phyloP scores from a whole-genome alignment of 2,329 filamentous ascomycete genomes.

The Hymenoscyphus infarciens region DNA sequence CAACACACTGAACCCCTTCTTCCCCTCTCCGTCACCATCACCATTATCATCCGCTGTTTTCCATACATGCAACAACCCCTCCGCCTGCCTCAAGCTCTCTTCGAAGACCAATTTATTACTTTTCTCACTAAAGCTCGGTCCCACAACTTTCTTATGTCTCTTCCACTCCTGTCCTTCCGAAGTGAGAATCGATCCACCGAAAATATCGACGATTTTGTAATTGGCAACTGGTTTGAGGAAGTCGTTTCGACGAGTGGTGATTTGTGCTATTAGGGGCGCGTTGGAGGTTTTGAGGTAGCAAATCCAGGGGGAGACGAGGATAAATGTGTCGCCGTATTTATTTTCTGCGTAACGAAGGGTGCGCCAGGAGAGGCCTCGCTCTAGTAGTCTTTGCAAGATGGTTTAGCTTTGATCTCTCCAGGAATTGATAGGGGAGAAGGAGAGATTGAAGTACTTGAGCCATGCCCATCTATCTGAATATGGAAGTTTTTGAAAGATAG shows the following conservation, averaged over 20 bases:
- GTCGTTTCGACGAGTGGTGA: slow-evolving; percentile 28
- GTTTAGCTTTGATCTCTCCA: background rate
- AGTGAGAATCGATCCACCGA: slow-evolving; percentile 33
- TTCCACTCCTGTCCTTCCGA: slow-evolving; percentile 35
- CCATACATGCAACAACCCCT: slow-evolving; percentile 41
- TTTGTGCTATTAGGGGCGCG: slow-evolving; percentile 30
- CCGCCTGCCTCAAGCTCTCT: slow-evolving; percentile 48
- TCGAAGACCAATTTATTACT: slow-evolving; percentile 43
- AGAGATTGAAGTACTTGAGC: slow-evolving; percentile 18
- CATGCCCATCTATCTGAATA: slow-evolving; percentile 21
- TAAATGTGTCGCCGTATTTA: slow-evolving; percentile 28
- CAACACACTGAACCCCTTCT: slow-evolving; percentile 33
- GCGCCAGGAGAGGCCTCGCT: slow-evolving; percentile 20
- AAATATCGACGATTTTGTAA: slow-evolving; percentile 34
- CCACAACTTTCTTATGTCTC: slow-evolving; percentile 34
- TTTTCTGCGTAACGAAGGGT: slow-evolving; percentile 15
- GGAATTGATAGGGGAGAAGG: background rate
- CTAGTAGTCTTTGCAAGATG: slow-evolving; percentile 18
- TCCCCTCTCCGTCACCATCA: slow-evolving; percentile 10
- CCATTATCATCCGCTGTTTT: background rate
- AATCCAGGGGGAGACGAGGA: slow-evolving; percentile 25
- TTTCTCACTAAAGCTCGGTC: slow-evolving; percentile 38
- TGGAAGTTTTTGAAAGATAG: slow-evolving; percentile 15
- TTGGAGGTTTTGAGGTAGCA: slow-evolving; percentile 29
- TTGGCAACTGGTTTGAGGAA: slow-evolving; percentile 33